These are phyloP conservation scores for Xylaria grammica DNA, from an alignment of 495 filamentous ascomycete genomes.

Conservation along the genomic window DNA sequence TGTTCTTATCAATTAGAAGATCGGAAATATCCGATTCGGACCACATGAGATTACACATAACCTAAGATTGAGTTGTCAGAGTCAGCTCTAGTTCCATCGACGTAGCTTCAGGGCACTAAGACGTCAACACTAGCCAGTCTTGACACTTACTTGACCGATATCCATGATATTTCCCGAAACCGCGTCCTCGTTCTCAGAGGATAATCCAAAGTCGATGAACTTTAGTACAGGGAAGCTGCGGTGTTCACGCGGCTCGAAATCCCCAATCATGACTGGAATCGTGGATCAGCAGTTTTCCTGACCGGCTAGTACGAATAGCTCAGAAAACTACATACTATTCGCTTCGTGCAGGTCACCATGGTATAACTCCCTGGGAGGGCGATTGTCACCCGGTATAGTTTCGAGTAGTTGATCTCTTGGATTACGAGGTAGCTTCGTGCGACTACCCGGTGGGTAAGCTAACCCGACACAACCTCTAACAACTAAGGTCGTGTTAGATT, in stretches of 20 bases:
- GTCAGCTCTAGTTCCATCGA: neutral
- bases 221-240: neutral
- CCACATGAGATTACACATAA: neutral
- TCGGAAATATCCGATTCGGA: neutral
- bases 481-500: neutral
- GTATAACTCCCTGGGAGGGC: neutral
- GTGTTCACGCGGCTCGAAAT: neutral
- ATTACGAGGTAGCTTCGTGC: neutral
- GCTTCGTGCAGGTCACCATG: neutral
- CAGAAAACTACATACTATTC: neutral
- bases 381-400: neutral
- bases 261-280: neutral
- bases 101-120: neutral
- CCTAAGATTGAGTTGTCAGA: neutral
- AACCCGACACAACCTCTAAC: neutral
- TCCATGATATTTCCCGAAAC: neutral
- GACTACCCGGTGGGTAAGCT: neutral
- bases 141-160: neutral
- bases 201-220: neutral
- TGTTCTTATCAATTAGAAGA: neutral
- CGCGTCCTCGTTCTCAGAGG: neutral
- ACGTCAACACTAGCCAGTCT: neutral
- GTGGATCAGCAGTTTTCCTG: neutral
- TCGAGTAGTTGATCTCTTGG: neutral
- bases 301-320: neutral